Percentiles rank a stretch among this genome's conserved stretches.
These are phyloP conservation scores for Diplodia sapinea DNA, from an alignment of 2,329 filamentous ascomycete genomes.

Conservation along the genomic window DNA sequence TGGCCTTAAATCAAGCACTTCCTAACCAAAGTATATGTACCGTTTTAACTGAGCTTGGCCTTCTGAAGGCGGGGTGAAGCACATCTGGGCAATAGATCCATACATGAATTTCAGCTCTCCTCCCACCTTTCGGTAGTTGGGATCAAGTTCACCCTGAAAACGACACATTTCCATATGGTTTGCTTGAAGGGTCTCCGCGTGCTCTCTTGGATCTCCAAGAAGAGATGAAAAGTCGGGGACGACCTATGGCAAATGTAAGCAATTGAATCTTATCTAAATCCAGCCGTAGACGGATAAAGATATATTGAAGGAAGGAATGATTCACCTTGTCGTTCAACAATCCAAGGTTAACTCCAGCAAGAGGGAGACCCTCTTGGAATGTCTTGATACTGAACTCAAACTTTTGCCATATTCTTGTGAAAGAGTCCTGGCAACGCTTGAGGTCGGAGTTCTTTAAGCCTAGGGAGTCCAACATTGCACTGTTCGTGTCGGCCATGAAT, in stretches of 20 bases:
- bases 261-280: no score
- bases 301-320: no score
- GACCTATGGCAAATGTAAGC: background rate
- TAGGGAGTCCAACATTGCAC: background rate
- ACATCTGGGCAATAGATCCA: no score
- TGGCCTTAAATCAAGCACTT: no score
- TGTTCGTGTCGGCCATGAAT: no score
- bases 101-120: background rate
- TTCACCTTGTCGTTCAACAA: background rate
- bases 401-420: background rate
- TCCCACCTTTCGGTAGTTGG: background rate
- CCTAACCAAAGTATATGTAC: no score
- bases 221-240: background rate
- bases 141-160: background rate
- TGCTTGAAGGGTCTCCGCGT: background rate
- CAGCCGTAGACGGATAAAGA: no score
- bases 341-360: background rate
- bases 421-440: background rate
- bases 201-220: background rate
- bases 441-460: background rate
- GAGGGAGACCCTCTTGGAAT: background rate
- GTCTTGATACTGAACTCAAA: background rate
- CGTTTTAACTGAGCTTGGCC: no score
- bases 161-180: background rate
- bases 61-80: no score